Percentiles rank a stretch among this genome's conserved stretches.
These are phyloP conservation scores for Golubevia pallescens DNA, from an alignment of 1,284 basidiomycete genomes.

Conservation along the genomic window DNA sequence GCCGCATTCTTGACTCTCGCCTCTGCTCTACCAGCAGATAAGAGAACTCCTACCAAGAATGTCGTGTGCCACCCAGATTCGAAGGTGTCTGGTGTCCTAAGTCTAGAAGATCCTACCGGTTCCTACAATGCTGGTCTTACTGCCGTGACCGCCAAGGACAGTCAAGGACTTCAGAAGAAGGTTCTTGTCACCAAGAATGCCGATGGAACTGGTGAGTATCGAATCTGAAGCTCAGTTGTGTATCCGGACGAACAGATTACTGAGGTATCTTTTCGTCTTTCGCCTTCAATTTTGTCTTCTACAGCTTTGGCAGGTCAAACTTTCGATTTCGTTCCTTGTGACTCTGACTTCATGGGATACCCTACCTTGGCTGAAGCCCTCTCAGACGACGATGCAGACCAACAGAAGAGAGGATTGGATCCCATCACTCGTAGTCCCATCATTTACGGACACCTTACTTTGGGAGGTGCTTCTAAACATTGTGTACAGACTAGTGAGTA, in stretches of 20 bases:
- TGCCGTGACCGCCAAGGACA: neutral
- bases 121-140: neutral
- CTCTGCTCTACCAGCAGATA: neutral
- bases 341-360: neutral
- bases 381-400: neutral
- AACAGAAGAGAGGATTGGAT: neutral
- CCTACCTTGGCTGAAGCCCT: neutral
- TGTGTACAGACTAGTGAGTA: neutral
- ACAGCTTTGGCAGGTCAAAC: neutral
- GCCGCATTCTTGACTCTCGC: neutral
- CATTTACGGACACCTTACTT: neutral
- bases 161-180: neutral
- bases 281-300: neutral
- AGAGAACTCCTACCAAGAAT: neutral
- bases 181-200: neutral
- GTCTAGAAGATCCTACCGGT: neutral
- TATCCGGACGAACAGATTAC: neutral
- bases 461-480: neutral
- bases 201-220: neutral
- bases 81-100: neutral
- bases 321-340: neutral
- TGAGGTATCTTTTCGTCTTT: neutral
- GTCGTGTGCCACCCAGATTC: neutral
- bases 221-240: neutral
- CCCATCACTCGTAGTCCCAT: neutral